Evolutionary conservation across 2,329 filamentous ascomycete genomes (phyloP).

Genomic region (Botryosphaeria dothidea): DNA sequence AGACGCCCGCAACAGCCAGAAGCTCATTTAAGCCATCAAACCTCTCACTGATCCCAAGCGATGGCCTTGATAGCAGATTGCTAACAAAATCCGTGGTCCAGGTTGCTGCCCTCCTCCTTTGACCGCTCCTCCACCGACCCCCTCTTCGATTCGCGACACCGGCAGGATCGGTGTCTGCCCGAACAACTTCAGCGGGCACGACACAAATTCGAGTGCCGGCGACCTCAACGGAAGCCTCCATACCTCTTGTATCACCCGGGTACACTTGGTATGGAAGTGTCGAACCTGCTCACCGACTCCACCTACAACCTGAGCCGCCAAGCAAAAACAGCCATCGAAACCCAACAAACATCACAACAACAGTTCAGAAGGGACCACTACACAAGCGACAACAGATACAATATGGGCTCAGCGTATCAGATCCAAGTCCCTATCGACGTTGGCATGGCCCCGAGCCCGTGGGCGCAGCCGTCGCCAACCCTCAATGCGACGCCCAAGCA

Average conservation of each 20-base stretch:
- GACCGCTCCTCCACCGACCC: conserved; percentile 31
- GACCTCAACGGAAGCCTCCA: conserved; percentile 7
- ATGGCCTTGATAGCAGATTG: neutral
- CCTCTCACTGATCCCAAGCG: neutral
- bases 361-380: neutral
- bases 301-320: conserved; percentile 1
- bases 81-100: conserved; percentile 14
- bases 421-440: neutral
- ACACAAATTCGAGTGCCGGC: neutral
- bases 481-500: conserved; percentile 58
- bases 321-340: conserved; percentile 9
- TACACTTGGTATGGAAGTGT: conserved; percentile 33
- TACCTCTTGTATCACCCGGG: neutral
- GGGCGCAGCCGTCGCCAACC: conserved; percentile 19
- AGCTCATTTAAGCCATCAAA: conserved; percentile 16
- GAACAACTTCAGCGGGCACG: conserved; percentile 1
- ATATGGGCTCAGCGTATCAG: conserved; percentile 17
- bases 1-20: conserved; percentile 24
- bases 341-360: conserved; percentile 3
- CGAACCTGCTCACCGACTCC: conserved; percentile 32
- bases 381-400: neutral
- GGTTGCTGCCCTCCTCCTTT: conserved; percentile 31
- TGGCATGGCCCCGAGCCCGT: neutral
- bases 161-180: conserved; percentile 35
- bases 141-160: conserved; percentile 37